Evolutionary conservation across 2,329 filamentous ascomycete genomes (phyloP).

Genomic region (Aspergillus caelatus): DNA sequence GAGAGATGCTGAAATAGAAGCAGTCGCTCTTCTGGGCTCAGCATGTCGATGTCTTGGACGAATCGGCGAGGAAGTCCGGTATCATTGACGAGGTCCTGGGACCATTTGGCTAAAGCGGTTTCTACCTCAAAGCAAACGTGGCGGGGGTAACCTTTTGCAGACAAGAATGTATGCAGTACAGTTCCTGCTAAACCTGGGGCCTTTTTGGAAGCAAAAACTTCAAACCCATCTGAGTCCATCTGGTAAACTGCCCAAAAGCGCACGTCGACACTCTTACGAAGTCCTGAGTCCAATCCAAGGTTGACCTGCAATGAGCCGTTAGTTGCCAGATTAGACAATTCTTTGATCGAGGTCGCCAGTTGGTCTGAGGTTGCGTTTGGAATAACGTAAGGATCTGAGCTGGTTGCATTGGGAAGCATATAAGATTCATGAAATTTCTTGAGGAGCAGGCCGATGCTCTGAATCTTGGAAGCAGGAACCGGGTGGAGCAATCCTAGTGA

Average conservation of each 20-base stretch:
- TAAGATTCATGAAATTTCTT: constrained; percentile 33
- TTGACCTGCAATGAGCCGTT: constrained; percentile 35
- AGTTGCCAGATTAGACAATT: constrained; percentile 31
- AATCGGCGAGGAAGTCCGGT: constrained; percentile 41
- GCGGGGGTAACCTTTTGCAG: constrained; percentile 43
- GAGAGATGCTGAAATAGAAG: constrained; percentile 43
- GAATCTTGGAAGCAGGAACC: constrained; percentile 37
- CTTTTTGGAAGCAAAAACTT: constrained; percentile 49
- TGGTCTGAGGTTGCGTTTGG: constrained; percentile 24
- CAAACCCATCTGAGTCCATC: constrained; percentile 35
- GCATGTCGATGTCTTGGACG: constrained; percentile 44
- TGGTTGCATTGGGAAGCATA: constrained; percentile 22
- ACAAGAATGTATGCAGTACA: constrained; percentile 51
- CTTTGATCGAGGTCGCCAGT: constrained; percentile 31
- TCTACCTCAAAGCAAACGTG: constrained; percentile 45
- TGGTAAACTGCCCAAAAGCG: constrained; percentile 49
- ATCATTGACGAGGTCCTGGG: constrained; percentile 30
- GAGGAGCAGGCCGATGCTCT: constrained; percentile 36
- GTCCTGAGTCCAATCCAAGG: constrained; percentile 46
- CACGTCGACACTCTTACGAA: constrained; percentile 38
- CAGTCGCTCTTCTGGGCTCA: constrained; percentile 47
- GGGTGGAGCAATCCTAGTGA: constrained; percentile 46
- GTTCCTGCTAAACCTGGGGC: constrained; percentile 46
- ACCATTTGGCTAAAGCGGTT: constrained; percentile 40
- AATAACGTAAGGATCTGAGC: constrained; percentile 24